A percentile compares a stretch with the other conserved stretches of the same genome.
phyloP scores from a whole-genome alignment of 805 yeast genomes.

The Candida arabinofermentans region DNA sequence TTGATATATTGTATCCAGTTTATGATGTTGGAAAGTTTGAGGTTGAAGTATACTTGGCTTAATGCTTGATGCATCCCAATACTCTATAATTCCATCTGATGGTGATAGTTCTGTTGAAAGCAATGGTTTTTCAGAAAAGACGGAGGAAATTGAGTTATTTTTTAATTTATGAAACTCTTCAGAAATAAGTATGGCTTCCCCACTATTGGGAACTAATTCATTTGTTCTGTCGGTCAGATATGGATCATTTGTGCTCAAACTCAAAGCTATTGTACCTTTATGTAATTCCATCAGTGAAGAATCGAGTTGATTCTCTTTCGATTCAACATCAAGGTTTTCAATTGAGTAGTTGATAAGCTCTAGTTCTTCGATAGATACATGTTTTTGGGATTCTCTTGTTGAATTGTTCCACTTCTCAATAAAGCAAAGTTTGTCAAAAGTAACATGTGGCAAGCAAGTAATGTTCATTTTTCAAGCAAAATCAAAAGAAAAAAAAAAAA shows the following conservation, averaged over 20 bases:
- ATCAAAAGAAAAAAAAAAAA: neutral
- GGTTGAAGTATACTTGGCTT: constrained; percentile 9
- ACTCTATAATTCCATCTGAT: constrained; percentile 4
- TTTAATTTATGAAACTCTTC: neutral
- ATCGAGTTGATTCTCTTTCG: constrained; percentile 1
- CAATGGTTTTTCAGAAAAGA: neutral
- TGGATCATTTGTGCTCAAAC: neutral
- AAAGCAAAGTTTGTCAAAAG: neutral
- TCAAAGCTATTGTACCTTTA: neutral
- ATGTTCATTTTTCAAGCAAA: neutral
- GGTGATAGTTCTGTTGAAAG: neutral
- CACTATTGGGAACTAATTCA: neutral
- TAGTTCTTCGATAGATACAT: too few relatives aligned
- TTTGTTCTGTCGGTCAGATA: neutral
- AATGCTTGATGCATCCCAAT: constrained; percentile 6
- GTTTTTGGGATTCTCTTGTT: too few relatives aligned
- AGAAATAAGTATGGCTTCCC: too few relatives aligned
- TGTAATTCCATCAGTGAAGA: neutral
- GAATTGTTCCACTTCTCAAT: neutral
- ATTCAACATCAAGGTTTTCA: too few relatives aligned
- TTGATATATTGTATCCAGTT: constrained; percentile 2
- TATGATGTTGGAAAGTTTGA: constrained; percentile 17
- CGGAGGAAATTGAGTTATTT: neutral
- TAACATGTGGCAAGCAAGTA: neutral
- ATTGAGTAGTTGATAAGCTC: too few relatives aligned